These are phyloP conservation scores for Heimioporus sp. DNA, from an alignment of 768 basidiomycete genomes.

Conservation along the genomic window DNA sequence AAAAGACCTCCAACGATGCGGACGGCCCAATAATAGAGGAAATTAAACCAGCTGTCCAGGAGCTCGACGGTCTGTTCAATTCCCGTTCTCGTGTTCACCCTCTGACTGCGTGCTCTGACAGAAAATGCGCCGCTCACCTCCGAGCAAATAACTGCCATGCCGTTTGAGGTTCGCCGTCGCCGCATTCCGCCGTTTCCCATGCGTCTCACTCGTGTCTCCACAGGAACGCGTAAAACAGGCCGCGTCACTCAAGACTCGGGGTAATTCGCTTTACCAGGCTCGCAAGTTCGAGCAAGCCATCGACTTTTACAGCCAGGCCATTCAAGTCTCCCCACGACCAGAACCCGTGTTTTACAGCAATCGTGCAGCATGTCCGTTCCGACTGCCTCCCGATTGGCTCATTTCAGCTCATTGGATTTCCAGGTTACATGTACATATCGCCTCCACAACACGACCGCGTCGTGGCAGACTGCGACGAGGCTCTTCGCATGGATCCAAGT, in stretches of 20 bases:
- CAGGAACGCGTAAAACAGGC: constrained; percentile 68
- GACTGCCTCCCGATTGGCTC: not conserved
- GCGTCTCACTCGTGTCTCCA: constrained; percentile 10
- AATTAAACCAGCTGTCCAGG: constrained; percentile 44
- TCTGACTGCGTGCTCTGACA: constrained; percentile 18
- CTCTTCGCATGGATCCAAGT: constrained; percentile 74
- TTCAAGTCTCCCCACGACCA: constrained; percentile 68
- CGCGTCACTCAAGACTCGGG: constrained; percentile 63
- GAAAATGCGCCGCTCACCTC: constrained; percentile 45
- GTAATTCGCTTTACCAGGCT: constrained; percentile 67
- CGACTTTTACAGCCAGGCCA: constrained; percentile 71
- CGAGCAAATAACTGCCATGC: constrained; percentile 56
- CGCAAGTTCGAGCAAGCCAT: constrained; percentile 60
- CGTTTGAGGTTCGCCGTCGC: constrained; percentile 50
- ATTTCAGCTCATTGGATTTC: not conserved
- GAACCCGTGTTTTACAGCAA: constrained; percentile 97
- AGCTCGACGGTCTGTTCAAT: constrained; percentile 29
- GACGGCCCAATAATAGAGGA: constrained; percentile 86
- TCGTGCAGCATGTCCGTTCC: constrained; percentile 83
- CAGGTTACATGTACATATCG: constrained; percentile 89
- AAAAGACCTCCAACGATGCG: constrained; percentile 50
- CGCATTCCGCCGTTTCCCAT: not conserved
- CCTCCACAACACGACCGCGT: constrained; percentile 83
- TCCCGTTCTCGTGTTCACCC: not conserved
- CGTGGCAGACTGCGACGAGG: constrained; percentile 85